Evolutionary conservation across 768 basidiomycete species (phyloP), one percentile per base, ranked within the genome.

Genomic region (Lyophyllum semitale): DNA sequence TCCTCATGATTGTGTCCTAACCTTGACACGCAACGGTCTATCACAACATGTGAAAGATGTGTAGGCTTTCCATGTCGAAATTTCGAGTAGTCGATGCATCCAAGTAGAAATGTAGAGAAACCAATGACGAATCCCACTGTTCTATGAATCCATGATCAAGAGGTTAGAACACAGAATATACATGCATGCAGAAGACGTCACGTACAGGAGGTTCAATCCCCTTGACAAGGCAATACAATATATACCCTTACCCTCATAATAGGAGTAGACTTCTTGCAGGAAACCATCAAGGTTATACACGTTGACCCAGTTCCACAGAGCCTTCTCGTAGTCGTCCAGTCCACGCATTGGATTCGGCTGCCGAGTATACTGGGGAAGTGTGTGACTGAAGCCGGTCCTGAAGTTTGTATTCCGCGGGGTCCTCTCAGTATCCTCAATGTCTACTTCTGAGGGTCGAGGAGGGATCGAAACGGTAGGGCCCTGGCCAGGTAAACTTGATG

Each of bases 271-370:
- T 59, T 98, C 94, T 71, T 96, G 93, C 26, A 99, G 73, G 71
- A 95, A 99, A 8, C 86, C 87, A 65, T 99, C 97, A 35, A 99
- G 80, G 67, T 99, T 98, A 68, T 94, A 93, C 12, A 98, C 94
- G 67, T 99, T 99, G 55, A 98, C 94, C 97, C 97, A 99, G 54
- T 91, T 90, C 97, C 97, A 99, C 45, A 98, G 71, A 1, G 97
- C 97, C 55, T 86, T 87, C 70, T 99, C 95, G 65, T 91, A 87
- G 12, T 85, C 84, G 64, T 94, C 89, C 42, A 94, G 68, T 8
- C 91, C 89, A 48, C 84, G 81, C 80, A 86, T 82, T 40, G 73
- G 77, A 56, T 76, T 84, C 18, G 72, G 63, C 40, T 68, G 75
- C 51, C 71, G 67, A 18, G 67, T 67, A 22, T 69, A 64, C 27